phyloP scores from a whole-genome alignment of 1,139 yeast genomes.

The Candida gigantensis region DNA sequence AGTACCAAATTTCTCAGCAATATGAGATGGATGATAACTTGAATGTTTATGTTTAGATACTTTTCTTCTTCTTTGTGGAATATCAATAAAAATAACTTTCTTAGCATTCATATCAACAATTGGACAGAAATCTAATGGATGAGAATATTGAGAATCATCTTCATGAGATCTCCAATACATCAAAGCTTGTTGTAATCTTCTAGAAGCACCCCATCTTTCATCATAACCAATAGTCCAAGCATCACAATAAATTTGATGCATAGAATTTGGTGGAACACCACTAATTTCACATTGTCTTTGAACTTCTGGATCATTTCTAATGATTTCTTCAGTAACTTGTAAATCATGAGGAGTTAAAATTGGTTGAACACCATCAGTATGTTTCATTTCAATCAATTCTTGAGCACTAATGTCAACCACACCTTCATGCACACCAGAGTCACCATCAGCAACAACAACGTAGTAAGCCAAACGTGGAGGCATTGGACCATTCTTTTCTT shows the following conservation, averaged over 20 bases:
- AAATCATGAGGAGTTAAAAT: slow-evolving; percentile 72
- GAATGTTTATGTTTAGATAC: slow-evolving; percentile 67
- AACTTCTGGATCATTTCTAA: slow-evolving; percentile 68
- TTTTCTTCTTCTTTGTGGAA: slow-evolving; percentile 74
- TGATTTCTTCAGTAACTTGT: slow-evolving; percentile 59
- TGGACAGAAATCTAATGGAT: slow-evolving; percentile 82
- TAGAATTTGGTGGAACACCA: slow-evolving; percentile 64
- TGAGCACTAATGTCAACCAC: slow-evolving; percentile 56
- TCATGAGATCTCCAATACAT: slow-evolving; percentile 77
- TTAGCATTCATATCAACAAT: slow-evolving; percentile 72
- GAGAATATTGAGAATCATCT: slow-evolving; percentile 81
- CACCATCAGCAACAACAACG: slow-evolving; percentile 61
- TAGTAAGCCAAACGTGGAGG: slow-evolving; percentile 71
- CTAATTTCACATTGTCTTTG: slow-evolving; percentile 71
- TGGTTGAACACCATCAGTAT: slow-evolving; percentile 66
- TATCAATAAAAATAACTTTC: slow-evolving; percentile 71
- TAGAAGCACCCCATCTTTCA: slow-evolving; percentile 78
- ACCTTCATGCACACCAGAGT: slow-evolving; percentile 69
- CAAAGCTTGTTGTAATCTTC: slow-evolving; percentile 78
- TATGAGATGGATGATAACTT: slow-evolving; percentile 65
- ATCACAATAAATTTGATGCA: slow-evolving; percentile 76
- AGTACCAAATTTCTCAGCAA: slow-evolving; percentile 59
- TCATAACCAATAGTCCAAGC: slow-evolving; percentile 87
- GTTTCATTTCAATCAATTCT: slow-evolving; percentile 47
- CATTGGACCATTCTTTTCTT: slow-evolving; percentile 56